These are phyloP conservation scores for Amanita muscaria DNA, from an alignment of 768 basidiomycete genomes.

Conservation along the genomic window DNA sequence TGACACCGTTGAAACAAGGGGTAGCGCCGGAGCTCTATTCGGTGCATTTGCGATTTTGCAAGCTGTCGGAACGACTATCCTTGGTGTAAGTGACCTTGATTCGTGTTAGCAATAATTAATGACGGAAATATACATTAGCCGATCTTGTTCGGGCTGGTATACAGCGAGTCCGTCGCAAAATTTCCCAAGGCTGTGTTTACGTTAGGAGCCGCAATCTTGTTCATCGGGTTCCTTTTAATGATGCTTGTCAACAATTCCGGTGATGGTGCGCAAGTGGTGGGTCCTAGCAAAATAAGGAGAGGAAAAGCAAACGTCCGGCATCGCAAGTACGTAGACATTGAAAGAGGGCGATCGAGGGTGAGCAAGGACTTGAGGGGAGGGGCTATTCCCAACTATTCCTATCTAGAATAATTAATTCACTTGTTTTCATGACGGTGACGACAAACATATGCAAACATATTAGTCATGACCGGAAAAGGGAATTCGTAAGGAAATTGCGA, in stretches of 20 bases:
- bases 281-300: constrained; percentile 13
- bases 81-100: constrained; percentile 30
- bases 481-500: constrained; percentile 1
- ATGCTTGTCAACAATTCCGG: constrained; percentile 33
- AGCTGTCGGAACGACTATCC: constrained; percentile 59
- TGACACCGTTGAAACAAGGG: constrained; percentile 14
- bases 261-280: constrained; percentile 12
- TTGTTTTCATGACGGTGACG: neutral
- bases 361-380: constrained; percentile 41
- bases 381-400: constrained; percentile 18
- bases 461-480: constrained; percentile 1
- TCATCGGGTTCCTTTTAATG: constrained; percentile 27
- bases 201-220: constrained; percentile 42
- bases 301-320: constrained; percentile 15
- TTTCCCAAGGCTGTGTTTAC: constrained; percentile 68
- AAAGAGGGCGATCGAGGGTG: constrained; percentile 37
- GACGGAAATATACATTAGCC: constrained; percentile 31
- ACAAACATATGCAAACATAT: constrained; percentile 6
- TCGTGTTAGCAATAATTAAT: neutral
- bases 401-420: neutral
- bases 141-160: constrained; percentile 63
- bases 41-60: constrained; percentile 67
- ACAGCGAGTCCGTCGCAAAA: constrained; percentile 56
- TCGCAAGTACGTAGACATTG: constrained; percentile 18
- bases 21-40: constrained; percentile 48